Evolutionary conservation across 73 alveolate species (phyloP).

Genomic region (Symbiodinium natans): DNA sequence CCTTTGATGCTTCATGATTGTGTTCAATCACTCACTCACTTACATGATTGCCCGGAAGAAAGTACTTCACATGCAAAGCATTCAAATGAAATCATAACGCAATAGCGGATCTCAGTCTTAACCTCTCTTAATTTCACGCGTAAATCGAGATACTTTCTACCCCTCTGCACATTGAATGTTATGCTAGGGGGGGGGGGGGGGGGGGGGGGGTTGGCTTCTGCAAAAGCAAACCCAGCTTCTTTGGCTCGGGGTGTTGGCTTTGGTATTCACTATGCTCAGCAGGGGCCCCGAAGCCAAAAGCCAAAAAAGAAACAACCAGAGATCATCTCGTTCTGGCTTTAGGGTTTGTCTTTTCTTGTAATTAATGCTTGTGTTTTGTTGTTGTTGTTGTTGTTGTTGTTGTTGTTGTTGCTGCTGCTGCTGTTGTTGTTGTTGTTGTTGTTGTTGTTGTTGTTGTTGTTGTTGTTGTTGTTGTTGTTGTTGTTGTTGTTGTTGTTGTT

Average conservation of each 20-base stretch:
- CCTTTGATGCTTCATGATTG: no score
- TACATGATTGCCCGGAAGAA: background rate
- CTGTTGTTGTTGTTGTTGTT: no score
- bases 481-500: no score
- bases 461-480: no score
- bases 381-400: no score
- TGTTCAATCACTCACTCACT: background rate
- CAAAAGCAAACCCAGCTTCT: background rate
- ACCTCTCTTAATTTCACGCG: slow-evolving; percentile 32
- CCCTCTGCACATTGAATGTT: background rate
- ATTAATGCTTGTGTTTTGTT: background rate
- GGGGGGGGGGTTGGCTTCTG: background rate
- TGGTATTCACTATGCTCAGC: no score
- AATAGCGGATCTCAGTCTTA: background rate
- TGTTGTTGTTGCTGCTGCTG: no score
- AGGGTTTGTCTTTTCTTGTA: no score
- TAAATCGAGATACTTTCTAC: slow-evolving; percentile 11
- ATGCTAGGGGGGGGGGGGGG: background rate
- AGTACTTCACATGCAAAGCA: background rate
- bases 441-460: no score
- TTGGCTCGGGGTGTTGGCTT: no score
- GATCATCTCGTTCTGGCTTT: background rate
- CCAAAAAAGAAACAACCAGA: no score
- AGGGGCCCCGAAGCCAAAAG: background rate
- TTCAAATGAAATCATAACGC: background rate